phyloP scores from a whole-genome alignment of 2,329 filamentous ascomycete genomes.

The Ceratocystis destructans region DNA sequence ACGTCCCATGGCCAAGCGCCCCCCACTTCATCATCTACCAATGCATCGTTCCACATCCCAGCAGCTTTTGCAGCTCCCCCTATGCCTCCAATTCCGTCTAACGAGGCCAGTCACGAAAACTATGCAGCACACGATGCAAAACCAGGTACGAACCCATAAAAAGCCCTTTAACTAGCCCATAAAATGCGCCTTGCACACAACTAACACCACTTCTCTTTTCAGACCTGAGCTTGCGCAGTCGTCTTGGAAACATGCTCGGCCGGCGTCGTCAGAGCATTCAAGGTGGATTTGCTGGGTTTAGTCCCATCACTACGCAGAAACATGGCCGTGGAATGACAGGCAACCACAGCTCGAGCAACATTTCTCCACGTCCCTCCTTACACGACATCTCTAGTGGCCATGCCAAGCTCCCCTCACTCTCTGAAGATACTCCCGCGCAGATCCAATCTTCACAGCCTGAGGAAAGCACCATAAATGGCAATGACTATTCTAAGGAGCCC shows the following conservation, averaged over 20 bases:
- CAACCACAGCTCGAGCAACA: slow-evolving; percentile 42
- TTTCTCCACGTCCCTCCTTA: slow-evolving; percentile 46
- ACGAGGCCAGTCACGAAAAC: slow-evolving; percentile 33
- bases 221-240: slow-evolving; percentile 26
- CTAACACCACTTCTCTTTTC: neutral
- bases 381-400: slow-evolving; percentile 41
- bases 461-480: neutral
- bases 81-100: slow-evolving; percentile 21
- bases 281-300: slow-evolving; percentile 47
- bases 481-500: slow-evolving; percentile 31
- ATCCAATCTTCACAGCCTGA: neutral
- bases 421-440: slow-evolving; percentile 36
- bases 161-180: neutral
- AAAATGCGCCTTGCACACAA: neutral
- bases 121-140: slow-evolving; percentile 25
- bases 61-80: slow-evolving; percentile 18
- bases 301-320: slow-evolving; percentile 42
- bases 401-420: slow-evolving; percentile 37
- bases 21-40: slow-evolving; percentile 10
- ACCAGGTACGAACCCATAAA: slow-evolving; percentile 18
- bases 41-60: slow-evolving; percentile 11
- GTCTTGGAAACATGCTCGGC: slow-evolving; percentile 56
- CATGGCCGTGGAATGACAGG: slow-evolving; percentile 44
- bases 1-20: slow-evolving; percentile 14
- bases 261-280: slow-evolving; percentile 53